Percentiles rank a stretch among this genome's conserved stretches.
These are phyloP conservation scores for Bolboschoenus planiculmis DNA, from an alignment of 176 grass and related monocot species.

Conservation along the genomic window DNA sequence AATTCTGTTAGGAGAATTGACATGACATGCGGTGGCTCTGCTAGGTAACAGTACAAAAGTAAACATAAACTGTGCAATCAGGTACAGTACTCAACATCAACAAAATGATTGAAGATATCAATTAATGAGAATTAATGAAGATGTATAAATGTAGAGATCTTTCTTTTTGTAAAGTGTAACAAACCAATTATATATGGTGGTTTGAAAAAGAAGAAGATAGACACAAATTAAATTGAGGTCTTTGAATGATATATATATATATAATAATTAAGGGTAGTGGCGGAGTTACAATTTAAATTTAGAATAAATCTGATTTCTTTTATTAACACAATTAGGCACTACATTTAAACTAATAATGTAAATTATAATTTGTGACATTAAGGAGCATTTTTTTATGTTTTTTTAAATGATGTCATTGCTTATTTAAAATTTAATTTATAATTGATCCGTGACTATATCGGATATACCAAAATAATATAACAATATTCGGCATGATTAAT, in stretches of 20 bases:
- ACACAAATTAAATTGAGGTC: constrained; percentile 3
- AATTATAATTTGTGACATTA: no score
- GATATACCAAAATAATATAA: no score
- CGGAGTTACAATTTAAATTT: no score
- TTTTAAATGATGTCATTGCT: no score
- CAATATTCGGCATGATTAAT: no score
- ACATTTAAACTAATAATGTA: no score
- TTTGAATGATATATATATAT: neutral
- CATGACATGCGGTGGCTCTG: neutral
- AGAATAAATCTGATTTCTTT: no score
- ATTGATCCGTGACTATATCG: no score
- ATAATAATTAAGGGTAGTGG: neutral
- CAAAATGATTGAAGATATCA: neutral
- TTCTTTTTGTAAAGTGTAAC: neutral
- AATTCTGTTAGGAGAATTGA: neutral
- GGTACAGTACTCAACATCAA: neutral
- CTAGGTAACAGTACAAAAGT: neutral
- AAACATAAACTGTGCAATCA: neutral
- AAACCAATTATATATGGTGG: neutral
- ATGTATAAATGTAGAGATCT: neutral
- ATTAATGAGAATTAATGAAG: neutral
- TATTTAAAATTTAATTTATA: no score
- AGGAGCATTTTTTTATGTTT: no score
- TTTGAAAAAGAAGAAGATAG: neutral
- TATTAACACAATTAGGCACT: no score